These are phyloP conservation scores for Phoma sp. DNA, from an alignment of 2,329 filamentous ascomycete species.

Conservation along the genomic window DNA sequence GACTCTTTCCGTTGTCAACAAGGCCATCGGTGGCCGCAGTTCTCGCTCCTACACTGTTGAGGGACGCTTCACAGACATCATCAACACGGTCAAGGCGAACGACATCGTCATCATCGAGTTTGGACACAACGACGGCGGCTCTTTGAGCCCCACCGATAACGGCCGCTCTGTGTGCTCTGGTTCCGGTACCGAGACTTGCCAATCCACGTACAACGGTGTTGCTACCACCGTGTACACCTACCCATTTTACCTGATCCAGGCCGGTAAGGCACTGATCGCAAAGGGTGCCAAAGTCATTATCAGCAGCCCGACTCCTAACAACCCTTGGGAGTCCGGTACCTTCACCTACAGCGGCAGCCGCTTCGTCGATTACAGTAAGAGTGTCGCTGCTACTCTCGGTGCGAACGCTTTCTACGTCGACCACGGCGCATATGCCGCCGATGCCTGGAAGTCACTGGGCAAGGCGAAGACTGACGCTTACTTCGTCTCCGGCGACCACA, in stretches of 20 bases:
- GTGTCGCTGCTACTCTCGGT: slow-evolving; percentile 54
- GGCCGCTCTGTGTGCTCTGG: slow-evolving; percentile 66
- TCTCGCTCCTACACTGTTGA: slow-evolving; percentile 72
- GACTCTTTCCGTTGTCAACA: slow-evolving; percentile 63
- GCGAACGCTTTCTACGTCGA: slow-evolving; percentile 60
- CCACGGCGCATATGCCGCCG: slow-evolving; percentile 65
- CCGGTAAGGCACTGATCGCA: slow-evolving; percentile 59
- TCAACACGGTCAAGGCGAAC: slow-evolving; percentile 58
- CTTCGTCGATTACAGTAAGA: slow-evolving; percentile 63
- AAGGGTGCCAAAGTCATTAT: slow-evolving; percentile 68
- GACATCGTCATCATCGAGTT: slow-evolving; percentile 76
- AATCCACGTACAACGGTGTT: slow-evolving; percentile 58
- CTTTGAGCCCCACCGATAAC: slow-evolving; percentile 62
- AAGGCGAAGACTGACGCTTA: slow-evolving; percentile 57
- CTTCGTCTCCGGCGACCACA: slow-evolving; percentile 65
- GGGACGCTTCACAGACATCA: slow-evolving; percentile 66
- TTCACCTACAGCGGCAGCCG: slow-evolving; percentile 58
- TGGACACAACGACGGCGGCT: slow-evolving; percentile 74
- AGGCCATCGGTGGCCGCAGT: slow-evolving; percentile 69
- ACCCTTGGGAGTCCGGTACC: slow-evolving; percentile 65
- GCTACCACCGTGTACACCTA: slow-evolving; percentile 66
- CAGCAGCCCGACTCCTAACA: slow-evolving; percentile 66
- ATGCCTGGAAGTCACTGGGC: slow-evolving; percentile 60
- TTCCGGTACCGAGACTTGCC: slow-evolving; percentile 60
- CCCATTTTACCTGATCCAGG: slow-evolving; percentile 65